Evolutionary conservation across 129 eudicot genomes (phyloP).

Genomic region (Flaveria trinervia): DNA sequence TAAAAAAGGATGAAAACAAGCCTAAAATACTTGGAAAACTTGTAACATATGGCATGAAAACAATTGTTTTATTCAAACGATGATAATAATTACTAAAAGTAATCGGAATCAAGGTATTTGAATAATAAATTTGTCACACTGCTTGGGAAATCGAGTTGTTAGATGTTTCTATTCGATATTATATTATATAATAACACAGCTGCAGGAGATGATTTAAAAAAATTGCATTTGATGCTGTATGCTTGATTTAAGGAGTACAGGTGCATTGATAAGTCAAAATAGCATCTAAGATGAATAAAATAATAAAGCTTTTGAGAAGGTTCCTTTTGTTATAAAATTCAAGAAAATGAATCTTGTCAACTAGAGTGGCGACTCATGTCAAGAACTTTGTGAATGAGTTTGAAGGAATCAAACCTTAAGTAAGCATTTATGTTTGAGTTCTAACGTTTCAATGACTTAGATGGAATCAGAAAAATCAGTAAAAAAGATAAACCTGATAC

Average conservation of each 20-base stretch:
- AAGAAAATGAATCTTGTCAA: slow-evolving; percentile 31
- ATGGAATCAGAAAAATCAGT: too few species aligned
- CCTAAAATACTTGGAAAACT: slow-evolving; percentile 54
- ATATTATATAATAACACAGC: slow-evolving; percentile 30
- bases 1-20: slow-evolving; percentile 44
- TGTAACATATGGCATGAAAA: slow-evolving; percentile 92
- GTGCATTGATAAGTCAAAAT: slow-evolving; percentile 45
- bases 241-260: slow-evolving; percentile 43
- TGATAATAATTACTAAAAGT: slow-evolving; percentile 37
- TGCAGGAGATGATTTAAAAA: slow-evolving; percentile 27
- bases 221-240: slow-evolving; percentile 32
- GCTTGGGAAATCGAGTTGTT: slow-evolving; percentile 58
- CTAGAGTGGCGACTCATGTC: slow-evolving; percentile 5
- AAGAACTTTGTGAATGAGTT: not conserved
- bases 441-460: too few species aligned
- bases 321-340: slow-evolving; percentile 38
- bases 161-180: slow-evolving; percentile 73
- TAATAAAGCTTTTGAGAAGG: slow-evolving; percentile 35
- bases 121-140: slow-evolving; percentile 75
- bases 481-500: too few species aligned
- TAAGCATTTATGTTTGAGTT: too few species aligned
- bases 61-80: slow-evolving; percentile 60
- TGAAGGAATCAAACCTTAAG: too few species aligned
- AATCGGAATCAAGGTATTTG: slow-evolving; percentile 40
- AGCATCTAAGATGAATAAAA: slow-evolving; percentile 60